A percentile compares a stretch with the other conserved stretches of the same genome.
Evolutionary conservation across 1,139 yeast genomes (phyloP).

Genomic region (Scheffersomyces quercinus): DNA sequence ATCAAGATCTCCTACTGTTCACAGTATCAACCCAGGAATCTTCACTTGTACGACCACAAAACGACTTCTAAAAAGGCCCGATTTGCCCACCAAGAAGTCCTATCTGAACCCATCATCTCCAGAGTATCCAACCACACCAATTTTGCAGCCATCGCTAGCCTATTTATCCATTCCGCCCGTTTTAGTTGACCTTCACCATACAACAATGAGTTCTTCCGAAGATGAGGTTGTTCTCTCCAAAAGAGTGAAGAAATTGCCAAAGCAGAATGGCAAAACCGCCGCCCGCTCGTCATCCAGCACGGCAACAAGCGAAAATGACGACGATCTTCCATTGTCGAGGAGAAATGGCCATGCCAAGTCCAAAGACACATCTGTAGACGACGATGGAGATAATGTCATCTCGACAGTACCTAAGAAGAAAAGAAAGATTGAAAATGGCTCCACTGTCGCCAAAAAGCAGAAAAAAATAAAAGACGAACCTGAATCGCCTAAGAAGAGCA

Average conservation of each 20-base stretch:
- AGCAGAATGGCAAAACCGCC: constrained; percentile 2
- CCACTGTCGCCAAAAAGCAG: constrained; percentile 1
- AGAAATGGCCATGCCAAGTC: neutral
- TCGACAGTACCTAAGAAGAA: constrained; percentile 2
- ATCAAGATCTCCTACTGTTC: no score
- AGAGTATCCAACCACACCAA: no score
- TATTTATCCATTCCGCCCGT: no score
- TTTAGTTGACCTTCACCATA: no score
- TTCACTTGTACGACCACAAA: no score
- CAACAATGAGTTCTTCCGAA: constrained; percentile 1
- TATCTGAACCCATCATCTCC: no score
- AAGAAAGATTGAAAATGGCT: constrained; percentile 4
- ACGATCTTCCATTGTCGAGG: constrained; percentile 1
- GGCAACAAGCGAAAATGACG: neutral
- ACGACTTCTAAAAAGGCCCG: no score
- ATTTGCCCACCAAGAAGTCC: no score
- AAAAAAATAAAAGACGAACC: constrained; percentile 1
- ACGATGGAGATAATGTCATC: constrained; percentile 2
- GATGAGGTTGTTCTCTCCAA: constrained; percentile 7
- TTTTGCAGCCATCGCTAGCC: no score
- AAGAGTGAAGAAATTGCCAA: constrained; percentile 3
- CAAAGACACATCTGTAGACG: constrained; percentile 3
- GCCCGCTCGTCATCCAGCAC: neutral
- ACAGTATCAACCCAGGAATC: no score
- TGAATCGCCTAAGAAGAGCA: constrained; percentile 1